Conservation (phyloP, 768 basidiomycete species). For the Tubosaeta sp. region DNA sequence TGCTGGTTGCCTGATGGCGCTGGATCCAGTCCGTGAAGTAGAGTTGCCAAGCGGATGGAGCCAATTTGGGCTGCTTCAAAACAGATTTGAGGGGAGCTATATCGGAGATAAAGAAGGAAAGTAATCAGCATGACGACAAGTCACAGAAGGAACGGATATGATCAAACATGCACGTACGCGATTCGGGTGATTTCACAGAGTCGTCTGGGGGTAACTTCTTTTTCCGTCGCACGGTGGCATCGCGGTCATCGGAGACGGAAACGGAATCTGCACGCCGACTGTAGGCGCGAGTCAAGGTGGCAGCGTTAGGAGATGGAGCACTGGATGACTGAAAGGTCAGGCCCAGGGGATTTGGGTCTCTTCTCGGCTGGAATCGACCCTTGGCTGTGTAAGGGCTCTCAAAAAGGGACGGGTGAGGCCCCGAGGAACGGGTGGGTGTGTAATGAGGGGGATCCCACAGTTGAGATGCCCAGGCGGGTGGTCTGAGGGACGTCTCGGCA, state of each 20-base stretch:
- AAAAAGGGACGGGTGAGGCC: slow-evolving; percentile 44
- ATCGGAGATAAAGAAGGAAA: slow-evolving; percentile 23
- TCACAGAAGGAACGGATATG: slow-evolving; percentile 27
- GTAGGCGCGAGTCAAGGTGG: slow-evolving; percentile 54
- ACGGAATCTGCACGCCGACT: slow-evolving; percentile 66
- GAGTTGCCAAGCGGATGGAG: slow-evolving; percentile 93
- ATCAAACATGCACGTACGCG: slow-evolving; percentile 39
- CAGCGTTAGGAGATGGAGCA: slow-evolving; percentile 54
- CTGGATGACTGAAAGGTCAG: slow-evolving; percentile 68
- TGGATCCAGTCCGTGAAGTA: slow-evolving; percentile 97
- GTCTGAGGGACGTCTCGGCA: slow-evolving; percentile 51
- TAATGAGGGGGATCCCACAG: slow-evolving; percentile 55
- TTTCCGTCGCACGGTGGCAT: slow-evolving; percentile 69
- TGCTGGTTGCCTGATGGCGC: slow-evolving; percentile 72
- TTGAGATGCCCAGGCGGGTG: slow-evolving; percentile 65
- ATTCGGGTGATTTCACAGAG: slow-evolving; percentile 38
- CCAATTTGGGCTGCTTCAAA: slow-evolving; percentile 84
- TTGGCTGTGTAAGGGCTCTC: slow-evolving; percentile 41
- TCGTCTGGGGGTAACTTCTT: slow-evolving; percentile 37
- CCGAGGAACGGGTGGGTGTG: slow-evolving; percentile 40
- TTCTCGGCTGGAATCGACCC: slow-evolving; percentile 38
- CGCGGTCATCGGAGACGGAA: slow-evolving; percentile 56
- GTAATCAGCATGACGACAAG: slow-evolving; percentile 28
- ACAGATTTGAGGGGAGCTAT: slow-evolving; percentile 69
- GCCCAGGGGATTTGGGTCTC: slow-evolving; percentile 38